Percentiles rank a stretch among this genome's conserved stretches.
Conservation (phyloP, 1,284 basidiomycete genomes). For the Earliella scabrosa region DNA sequence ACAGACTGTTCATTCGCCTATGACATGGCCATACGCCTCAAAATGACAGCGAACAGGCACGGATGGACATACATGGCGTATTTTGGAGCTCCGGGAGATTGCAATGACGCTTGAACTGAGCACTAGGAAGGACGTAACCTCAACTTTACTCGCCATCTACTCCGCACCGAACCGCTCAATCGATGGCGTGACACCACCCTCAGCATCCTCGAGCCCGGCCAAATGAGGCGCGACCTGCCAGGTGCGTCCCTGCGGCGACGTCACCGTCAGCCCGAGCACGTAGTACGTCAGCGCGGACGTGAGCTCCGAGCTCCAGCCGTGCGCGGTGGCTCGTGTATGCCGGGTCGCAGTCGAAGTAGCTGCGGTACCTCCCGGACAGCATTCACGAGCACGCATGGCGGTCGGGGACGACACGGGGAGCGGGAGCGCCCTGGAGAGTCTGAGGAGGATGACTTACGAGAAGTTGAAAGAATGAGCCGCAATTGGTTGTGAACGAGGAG, state of each 20-base stretch:
- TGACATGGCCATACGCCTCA: no score
- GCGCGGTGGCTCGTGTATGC: conserved; percentile 51
- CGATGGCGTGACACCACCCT: conserved; percentile 48
- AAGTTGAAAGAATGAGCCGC: no score
- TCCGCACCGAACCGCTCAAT: conserved; percentile 46
- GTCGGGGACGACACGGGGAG: no score
- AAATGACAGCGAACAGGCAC: no score
- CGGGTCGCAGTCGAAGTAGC: conserved; percentile 51
- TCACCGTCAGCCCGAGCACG: conserved; percentile 46
- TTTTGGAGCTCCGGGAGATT: conserved; percentile 30
- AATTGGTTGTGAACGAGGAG: conserved; percentile 55
- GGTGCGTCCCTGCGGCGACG: conserved; percentile 40
- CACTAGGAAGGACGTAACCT: no score
- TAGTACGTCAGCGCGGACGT: conserved; percentile 46
- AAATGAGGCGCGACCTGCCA: conserved; percentile 49
- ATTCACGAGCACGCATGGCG: not conserved
- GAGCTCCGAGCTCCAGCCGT: conserved; percentile 41
- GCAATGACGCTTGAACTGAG: no score
- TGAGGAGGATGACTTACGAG: no score
- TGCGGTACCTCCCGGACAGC: conserved; percentile 46
- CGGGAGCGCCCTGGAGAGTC: no score
- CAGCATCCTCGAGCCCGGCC: conserved; percentile 41
- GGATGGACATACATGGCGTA: not conserved
- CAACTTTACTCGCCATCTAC: conserved; percentile 34
- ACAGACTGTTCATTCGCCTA: no score